Evolutionary conservation across 352 stramenopile genomes (phyloP).

Genomic region (Pythium insidiosum): DNA sequence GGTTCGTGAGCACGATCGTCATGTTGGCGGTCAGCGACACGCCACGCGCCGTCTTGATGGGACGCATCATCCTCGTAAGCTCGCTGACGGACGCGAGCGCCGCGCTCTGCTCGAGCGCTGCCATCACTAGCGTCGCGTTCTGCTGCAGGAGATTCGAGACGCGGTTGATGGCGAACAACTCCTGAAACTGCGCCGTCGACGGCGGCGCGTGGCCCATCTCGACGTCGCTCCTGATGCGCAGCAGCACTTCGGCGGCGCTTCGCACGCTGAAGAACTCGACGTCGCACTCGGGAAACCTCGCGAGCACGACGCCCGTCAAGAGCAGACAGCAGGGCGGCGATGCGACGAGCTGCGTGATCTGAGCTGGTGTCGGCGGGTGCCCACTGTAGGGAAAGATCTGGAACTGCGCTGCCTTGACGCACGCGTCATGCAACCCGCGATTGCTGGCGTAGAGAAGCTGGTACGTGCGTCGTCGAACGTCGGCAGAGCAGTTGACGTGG

Average conservation of each 20-base stretch:
- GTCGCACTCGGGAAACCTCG: slow-evolving; percentile 30
- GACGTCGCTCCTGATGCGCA: slow-evolving; percentile 19
- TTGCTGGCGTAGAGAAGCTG: slow-evolving; percentile 45
- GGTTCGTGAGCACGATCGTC: no score
- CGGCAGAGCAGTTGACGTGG: slow-evolving; percentile 6
- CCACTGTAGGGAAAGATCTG: slow-evolving; percentile 51
- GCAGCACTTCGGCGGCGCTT: slow-evolving; percentile 13
- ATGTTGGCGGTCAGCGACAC: no score
- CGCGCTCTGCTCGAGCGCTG: no score
- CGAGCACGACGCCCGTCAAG: slow-evolving; percentile 11
- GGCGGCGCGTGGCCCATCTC: slow-evolving; percentile 7
- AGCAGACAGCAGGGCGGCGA: slow-evolving; percentile 23
- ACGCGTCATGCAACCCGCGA: slow-evolving; percentile 36
- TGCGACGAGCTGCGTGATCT: slow-evolving; percentile 25
- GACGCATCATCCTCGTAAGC: no score
- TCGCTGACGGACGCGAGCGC: no score
- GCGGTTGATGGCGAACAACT: slow-evolving; percentile 24
- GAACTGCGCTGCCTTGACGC: slow-evolving; percentile 35
- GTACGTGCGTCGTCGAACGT: slow-evolving; percentile 5
- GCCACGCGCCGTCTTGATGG: no score
- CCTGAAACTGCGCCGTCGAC: slow-evolving; percentile 16
- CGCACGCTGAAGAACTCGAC: slow-evolving; percentile 20
- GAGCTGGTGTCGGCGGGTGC: slow-evolving; percentile 26
- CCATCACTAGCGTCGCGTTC: slow-evolving; percentile 18
- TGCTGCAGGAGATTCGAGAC: slow-evolving; percentile 20